Evolutionary conservation across 306 rosid species (phyloP), one percentile per base, ranked within the genome.

Genomic region (Trifolium dubium): DNA sequence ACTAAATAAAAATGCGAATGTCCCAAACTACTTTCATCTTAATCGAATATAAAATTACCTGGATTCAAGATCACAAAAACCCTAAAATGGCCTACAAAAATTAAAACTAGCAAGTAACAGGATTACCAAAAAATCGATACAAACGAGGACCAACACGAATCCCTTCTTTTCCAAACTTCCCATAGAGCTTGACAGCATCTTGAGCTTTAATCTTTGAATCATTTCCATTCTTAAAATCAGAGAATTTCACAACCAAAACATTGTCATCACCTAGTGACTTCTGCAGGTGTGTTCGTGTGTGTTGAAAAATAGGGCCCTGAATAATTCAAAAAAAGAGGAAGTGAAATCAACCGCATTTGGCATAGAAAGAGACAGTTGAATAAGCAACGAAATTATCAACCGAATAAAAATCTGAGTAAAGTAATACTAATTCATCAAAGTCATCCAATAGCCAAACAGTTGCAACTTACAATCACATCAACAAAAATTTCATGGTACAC

Each of bases 251-350:
- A 60, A 85, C 18, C 46, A 92, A 75, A 58, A 86, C 83, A 47
- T 85, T 90, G 30, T 90, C 95, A 70, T 92, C 96, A 34, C 95
- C 96, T 10, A 90, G 76, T 41, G 78, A 68, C 79, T 78, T 92
- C 55, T 90, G 98, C n/a, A 90, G 78, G 71, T 83, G 96, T 56
- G 92, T 92, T 40, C 78, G 72, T 2, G 72, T 69, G 39, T 40
- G 61, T 23, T 80, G 82, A 53, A 84, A 73, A 68, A 37, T 83
- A 10, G 98, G 96, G 31, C 96, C 98, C 98, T 88, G 82, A 79
- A 23, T 43, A 31, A 43, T 43, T 73, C 67, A 79, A 78, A 59
- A 29, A 53, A 28, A 69, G 51, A 28, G n/a, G 62, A 59, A 49
- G 63, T 28, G 54, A 49, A 54, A 60, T 53, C 17, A 62, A 58